These are phyloP conservation scores for Ilyonectria mors-panacis DNA, from an alignment of 2,329 filamentous ascomycete genomes.

Conservation along the genomic window DNA sequence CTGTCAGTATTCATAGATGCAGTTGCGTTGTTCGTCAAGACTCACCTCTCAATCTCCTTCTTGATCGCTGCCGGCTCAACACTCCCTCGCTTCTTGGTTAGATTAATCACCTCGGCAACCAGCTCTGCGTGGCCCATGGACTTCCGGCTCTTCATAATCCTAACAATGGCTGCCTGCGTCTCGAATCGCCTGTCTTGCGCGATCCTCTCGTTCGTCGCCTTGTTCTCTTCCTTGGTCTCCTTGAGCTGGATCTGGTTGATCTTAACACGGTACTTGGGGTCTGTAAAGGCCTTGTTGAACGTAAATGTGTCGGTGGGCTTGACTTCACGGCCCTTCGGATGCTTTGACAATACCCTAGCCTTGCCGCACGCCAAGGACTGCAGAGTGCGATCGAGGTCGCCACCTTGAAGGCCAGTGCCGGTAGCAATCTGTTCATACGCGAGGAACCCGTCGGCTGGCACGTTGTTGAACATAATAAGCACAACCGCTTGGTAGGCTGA, in stretches of 20 bases:
- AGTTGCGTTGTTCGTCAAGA: slow-evolving; percentile 39
- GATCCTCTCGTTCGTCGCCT: slow-evolving; percentile 92
- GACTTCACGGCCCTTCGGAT: slow-evolving; percentile 88
- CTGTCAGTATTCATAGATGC: slow-evolving; percentile 26
- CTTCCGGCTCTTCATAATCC: slow-evolving; percentile 97
- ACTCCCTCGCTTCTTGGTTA: slow-evolving; percentile 88
- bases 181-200: slow-evolving; percentile 93
- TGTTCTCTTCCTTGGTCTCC: slow-evolving; percentile 95
- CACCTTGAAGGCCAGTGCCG: slow-evolving; percentile 80
- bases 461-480: slow-evolving; percentile 88
- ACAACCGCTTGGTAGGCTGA: slow-evolving; percentile 94
- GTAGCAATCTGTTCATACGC: slow-evolving; percentile 82
- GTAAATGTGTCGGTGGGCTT: slow-evolving; percentile 84
- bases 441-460: slow-evolving; percentile 72
- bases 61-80: slow-evolving; percentile 92
- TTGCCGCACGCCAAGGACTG: slow-evolving; percentile 96
- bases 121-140: slow-evolving; percentile 88
- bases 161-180: slow-evolving; percentile 95
- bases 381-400: slow-evolving; percentile 88
- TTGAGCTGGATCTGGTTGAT: slow-evolving; percentile 99
- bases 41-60: slow-evolving; percentile 94
- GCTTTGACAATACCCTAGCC: slow-evolving; percentile 85
- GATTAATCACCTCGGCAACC: slow-evolving; percentile 91
- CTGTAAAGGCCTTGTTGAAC: slow-evolving; percentile 82
- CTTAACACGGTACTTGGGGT: slow-evolving; percentile 92